These are phyloP conservation scores for Termitomyces sp. DNA, from an alignment of 768 basidiomycete genomes.

Conservation along the genomic window DNA sequence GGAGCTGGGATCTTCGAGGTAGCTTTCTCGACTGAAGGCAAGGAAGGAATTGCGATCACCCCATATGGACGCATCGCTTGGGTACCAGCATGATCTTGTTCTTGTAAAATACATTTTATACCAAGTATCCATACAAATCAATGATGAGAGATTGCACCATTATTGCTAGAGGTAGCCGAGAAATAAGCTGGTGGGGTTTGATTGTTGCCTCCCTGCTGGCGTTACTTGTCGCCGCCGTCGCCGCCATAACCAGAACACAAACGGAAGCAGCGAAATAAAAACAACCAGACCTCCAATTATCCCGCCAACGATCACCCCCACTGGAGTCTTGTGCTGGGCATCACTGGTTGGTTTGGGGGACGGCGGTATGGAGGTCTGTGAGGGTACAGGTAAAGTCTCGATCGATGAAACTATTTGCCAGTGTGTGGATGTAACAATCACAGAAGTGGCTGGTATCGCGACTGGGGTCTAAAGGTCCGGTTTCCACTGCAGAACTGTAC, in stretches of 20 bases:
- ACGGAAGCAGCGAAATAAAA: too few relatives aligned
- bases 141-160: not conserved
- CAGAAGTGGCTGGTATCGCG: not conserved
- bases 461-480: not conserved
- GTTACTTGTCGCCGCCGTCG: too few relatives aligned
- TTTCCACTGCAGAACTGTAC: too few relatives aligned
- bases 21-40: conserved; percentile 40
- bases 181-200: not conserved
- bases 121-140: not conserved
- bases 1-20: conserved; percentile 52
- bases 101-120: not conserved
- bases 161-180: not conserved
- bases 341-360: too few relatives aligned
- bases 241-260: too few relatives aligned
- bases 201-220: not conserved
- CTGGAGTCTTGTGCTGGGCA: too few relatives aligned
- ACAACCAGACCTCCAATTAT: not conserved
- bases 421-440: too few relatives aligned
- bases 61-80: conserved; percentile 54
- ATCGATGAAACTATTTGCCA: not conserved
- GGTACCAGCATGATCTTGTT: conserved; percentile 17
- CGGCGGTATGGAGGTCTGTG: too few relatives aligned
- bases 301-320: not conserved
- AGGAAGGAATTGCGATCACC: conserved; percentile 33
- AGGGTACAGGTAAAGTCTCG: too few relatives aligned